These are phyloP conservation scores for Thielaviopsis euricoi DNA, from an alignment of 2,329 filamentous ascomycete genomes.

Conservation along the genomic window DNA sequence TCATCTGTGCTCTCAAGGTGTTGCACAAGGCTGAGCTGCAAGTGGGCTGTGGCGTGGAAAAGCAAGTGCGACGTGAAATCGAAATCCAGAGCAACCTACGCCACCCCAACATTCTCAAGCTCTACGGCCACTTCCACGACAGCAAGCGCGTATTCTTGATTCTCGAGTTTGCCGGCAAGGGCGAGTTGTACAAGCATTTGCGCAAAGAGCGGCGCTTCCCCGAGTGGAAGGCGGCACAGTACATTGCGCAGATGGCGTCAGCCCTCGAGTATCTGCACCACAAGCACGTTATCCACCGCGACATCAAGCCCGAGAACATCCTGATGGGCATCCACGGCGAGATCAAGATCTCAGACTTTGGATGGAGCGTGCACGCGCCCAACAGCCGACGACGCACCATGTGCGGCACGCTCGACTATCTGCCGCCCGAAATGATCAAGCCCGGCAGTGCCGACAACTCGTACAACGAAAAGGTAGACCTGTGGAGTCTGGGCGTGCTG, in stretches of 20 bases:
- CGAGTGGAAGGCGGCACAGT: slow-evolving; percentile 74
- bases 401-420: slow-evolving; percentile 93
- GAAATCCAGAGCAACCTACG: slow-evolving; percentile 80
- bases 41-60: slow-evolving; percentile 55
- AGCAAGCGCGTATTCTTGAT: slow-evolving; percentile 77
- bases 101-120: slow-evolving; percentile 68
- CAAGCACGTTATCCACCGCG: slow-evolving; percentile 93
- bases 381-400: slow-evolving; percentile 88
- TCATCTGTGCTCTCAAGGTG: slow-evolving; percentile 76
- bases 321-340: slow-evolving; percentile 91
- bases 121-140: slow-evolving; percentile 82
- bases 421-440: slow-evolving; percentile 95
- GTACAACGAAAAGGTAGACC: slow-evolving; percentile 88
- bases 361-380: slow-evolving; percentile 94
- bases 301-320: slow-evolving; percentile 98
- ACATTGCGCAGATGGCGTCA: slow-evolving; percentile 80
- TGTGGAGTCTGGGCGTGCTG: slow-evolving; percentile 90
- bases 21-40: slow-evolving; percentile 72
- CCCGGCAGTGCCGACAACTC: slow-evolving; percentile 66
- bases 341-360: slow-evolving; percentile 97
- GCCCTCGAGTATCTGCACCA: slow-evolving; percentile 82
- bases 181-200: slow-evolving; percentile 77
- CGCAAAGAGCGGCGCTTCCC: slow-evolving; percentile 64
- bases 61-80: slow-evolving; percentile 74
- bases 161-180: slow-evolving; percentile 71